phyloP scores from a whole-genome alignment of 176 grass and related monocot genomes.

The Pontederia paniculata region DNA sequence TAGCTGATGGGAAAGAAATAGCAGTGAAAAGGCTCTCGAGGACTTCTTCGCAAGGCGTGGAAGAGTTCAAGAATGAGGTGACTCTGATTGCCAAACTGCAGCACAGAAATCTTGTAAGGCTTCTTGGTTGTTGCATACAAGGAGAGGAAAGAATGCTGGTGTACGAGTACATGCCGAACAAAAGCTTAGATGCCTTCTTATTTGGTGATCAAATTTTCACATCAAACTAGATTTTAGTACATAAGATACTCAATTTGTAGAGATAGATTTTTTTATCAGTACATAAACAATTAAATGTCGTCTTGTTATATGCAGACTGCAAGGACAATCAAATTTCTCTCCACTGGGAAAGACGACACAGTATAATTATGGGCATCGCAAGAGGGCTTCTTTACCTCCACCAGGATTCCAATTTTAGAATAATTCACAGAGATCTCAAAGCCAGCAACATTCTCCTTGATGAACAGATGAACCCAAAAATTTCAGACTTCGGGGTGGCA shows the following conservation, averaged over 20 bases:
- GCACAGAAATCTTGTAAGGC: background rate
- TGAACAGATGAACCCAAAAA: no score
- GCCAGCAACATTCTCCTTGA: no score
- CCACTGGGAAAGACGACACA: background rate
- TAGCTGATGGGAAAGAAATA: background rate
- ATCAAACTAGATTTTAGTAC: no score
- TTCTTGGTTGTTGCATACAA: constrained; percentile 1
- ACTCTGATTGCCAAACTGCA: background rate
- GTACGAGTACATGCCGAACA: background rate
- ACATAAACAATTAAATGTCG: background rate
- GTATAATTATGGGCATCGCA: background rate
- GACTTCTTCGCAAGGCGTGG: background rate
- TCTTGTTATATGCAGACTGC: background rate
- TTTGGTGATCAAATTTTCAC: background rate
- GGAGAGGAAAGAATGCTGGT: constrained; percentile 7
- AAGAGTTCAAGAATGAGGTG: constrained; percentile 9
- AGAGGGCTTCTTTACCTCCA: background rate
- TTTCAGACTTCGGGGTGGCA: no score
- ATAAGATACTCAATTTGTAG: no score
- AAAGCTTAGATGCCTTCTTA: constrained; percentile 3
- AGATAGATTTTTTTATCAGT: background rate
- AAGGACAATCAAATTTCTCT: background rate
- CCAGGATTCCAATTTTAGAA: background rate
- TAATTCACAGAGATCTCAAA: no score
- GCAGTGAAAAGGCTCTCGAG: constrained; percentile 1